Percentiles rank a stretch among this genome's conserved stretches.
These are phyloP conservation scores for Wallacemonas sp. DNA, from an alignment of 208 protist species.

Conservation along the genomic window DNA sequence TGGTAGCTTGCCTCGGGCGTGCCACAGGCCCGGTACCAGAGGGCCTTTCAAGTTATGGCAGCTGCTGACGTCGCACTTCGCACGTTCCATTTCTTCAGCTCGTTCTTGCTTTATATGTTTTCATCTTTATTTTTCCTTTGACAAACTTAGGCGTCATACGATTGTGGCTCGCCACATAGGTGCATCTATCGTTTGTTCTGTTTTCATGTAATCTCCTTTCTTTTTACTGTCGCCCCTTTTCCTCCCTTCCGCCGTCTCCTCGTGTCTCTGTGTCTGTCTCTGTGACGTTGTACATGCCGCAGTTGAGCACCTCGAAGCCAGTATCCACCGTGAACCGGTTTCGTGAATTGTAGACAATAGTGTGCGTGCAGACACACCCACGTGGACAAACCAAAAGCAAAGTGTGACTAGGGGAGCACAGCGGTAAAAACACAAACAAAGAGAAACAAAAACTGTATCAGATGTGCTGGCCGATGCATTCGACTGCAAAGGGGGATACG, in stretches of 20 bases:
- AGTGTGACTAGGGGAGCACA: background rate
- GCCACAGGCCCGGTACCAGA: too few species aligned
- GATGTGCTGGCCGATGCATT: background rate
- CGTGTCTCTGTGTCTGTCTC: too few species aligned
- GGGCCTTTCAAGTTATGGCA: too few species aligned
- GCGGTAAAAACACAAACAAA: background rate
- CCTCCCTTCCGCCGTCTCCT: too few species aligned
- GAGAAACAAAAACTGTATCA: background rate
- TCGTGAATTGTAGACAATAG: background rate
- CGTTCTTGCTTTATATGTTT: background rate
- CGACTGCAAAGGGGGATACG: background rate
- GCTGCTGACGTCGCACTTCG: background rate
- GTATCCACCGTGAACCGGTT: too few species aligned
- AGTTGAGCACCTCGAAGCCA: background rate
- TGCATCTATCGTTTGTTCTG: too few species aligned
- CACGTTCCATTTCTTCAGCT: slow-evolving; percentile 5
- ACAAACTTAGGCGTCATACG: too few species aligned
- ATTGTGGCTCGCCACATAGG: too few species aligned
- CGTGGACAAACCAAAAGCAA: background rate
- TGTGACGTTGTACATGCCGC: background rate
- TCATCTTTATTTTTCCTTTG: slow-evolving; percentile 6
- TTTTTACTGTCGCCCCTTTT: background rate
- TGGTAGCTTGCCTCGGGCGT: background rate
- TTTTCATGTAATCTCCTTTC: background rate
- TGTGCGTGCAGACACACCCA: background rate